Evolutionary conservation across 179 eudicot genomes (phyloP).

Genomic region (Patellifolia procumbens): DNA sequence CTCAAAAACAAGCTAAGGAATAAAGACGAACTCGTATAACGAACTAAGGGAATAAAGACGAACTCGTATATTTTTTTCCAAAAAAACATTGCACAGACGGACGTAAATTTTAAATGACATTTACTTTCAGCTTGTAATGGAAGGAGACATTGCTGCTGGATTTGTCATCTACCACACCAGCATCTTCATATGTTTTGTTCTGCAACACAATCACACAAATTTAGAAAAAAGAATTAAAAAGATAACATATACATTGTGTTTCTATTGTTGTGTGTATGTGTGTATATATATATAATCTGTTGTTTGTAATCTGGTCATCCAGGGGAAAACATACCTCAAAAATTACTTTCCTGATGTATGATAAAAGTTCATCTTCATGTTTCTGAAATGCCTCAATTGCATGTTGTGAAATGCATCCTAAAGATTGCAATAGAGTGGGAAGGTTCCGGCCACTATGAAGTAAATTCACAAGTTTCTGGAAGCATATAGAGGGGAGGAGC

Average conservation of each 20-base stretch:
- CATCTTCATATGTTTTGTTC: conserved; percentile 40
- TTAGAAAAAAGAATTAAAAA: background rate
- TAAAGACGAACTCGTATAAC: too few relatives aligned
- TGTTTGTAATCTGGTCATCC: conserved; percentile 7
- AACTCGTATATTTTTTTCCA: too few relatives aligned
- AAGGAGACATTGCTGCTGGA: conserved; percentile 42
- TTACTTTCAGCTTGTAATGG: conserved; percentile 59
- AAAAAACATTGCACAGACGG: background rate
- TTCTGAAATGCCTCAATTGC: conserved; percentile 56
- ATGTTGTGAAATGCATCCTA: conserved; percentile 81
- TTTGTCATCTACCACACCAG: conserved; percentile 36
- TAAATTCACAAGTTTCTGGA: conserved; percentile 70
- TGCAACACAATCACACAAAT: conserved; percentile 18
- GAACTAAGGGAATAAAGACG: background rate
- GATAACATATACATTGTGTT: background rate
- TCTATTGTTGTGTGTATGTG: conserved; percentile 3
- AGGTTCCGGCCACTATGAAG: conserved; percentile 52
- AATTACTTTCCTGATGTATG: conserved; percentile 51
- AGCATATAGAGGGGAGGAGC: conserved; percentile 5
- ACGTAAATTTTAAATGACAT: conserved; percentile 18
- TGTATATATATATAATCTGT: background rate
- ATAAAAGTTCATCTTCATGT: conserved; percentile 50
- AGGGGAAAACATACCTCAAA: conserved; percentile 37
- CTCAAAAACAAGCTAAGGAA: background rate
- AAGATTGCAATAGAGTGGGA: conserved; percentile 78